Percentiles rank a stretch among this genome's conserved stretches.
These are phyloP conservation scores for Lentinula edodes DNA, from an alignment of 768 basidiomycete genomes.

Conservation along the genomic window DNA sequence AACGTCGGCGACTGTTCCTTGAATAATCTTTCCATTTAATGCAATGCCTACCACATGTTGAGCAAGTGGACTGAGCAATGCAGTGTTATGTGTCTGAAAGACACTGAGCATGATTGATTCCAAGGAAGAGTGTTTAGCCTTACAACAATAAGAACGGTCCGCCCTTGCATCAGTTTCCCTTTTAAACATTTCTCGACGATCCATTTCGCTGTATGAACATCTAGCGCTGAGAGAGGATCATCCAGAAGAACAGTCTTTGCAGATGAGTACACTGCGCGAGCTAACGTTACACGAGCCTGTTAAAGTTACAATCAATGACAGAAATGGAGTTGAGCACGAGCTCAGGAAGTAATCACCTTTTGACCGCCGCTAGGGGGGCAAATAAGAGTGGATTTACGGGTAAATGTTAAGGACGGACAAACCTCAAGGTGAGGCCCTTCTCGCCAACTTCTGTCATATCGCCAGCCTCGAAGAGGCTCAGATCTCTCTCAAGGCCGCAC, in stretches of 20 bases:
- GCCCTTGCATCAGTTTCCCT: slow-evolving; percentile 30
- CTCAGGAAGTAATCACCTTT: slow-evolving; percentile 30
- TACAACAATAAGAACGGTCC: slow-evolving; percentile 40
- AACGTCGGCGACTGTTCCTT: slow-evolving; percentile 33
- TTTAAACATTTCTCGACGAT: slow-evolving; percentile 43
- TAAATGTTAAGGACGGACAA: neutral
- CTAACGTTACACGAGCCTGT: slow-evolving; percentile 47
- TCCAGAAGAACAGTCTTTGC: slow-evolving; percentile 52
- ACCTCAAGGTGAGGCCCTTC: slow-evolving; percentile 42
- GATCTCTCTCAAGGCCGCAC: slow-evolving; percentile 37
- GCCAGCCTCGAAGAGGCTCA: slow-evolving; percentile 41
- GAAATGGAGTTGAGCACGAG: neutral
- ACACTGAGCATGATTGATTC: neutral
- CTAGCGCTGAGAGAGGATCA: slow-evolving; percentile 48
- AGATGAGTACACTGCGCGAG: slow-evolving; percentile 52
- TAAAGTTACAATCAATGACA: neutral
- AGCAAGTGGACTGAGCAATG: slow-evolving; percentile 32
- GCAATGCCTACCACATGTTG: slow-evolving; percentile 38
- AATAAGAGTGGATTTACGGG: neutral
- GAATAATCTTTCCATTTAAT: slow-evolving; percentile 32
- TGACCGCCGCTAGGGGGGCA: slow-evolving; percentile 40
- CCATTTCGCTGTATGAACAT: slow-evolving; percentile 46
- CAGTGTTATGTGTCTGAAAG: slow-evolving; percentile 40
- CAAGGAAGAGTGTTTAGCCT: neutral
- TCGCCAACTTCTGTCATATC: slow-evolving; percentile 50